Evolutionary conservation across 805 yeast species (phyloP).

Genomic region (Ogataea ramenticola): DNA sequence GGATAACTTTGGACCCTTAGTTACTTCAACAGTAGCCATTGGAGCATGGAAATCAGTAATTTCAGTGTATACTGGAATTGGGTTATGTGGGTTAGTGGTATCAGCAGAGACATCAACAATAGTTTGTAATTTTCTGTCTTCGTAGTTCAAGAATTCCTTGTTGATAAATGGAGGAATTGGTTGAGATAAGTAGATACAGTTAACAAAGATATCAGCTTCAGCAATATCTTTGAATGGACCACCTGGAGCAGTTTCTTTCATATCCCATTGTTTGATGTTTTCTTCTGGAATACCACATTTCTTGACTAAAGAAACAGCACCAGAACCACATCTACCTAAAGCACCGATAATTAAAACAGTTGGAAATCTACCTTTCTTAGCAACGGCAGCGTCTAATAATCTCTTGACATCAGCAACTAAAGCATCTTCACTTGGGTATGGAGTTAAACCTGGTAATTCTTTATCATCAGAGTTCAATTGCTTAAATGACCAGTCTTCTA

Average conservation of each 20-base stretch:
- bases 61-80: constrained; percentile 85
- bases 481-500: constrained; percentile 91
- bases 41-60: constrained; percentile 92
- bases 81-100: constrained; percentile 97
- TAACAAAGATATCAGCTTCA: constrained; percentile 81
- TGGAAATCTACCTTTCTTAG: constrained; percentile 61
- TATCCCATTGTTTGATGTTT: constrained; percentile 89
- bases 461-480: constrained; percentile 60
- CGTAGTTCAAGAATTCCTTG: constrained; percentile 54
- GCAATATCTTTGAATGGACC: constrained; percentile 96
- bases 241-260: constrained; percentile 92
- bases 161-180: constrained; percentile 92
- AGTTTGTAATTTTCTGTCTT: constrained; percentile 73
- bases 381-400: constrained; percentile 48
- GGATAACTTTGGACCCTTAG: constrained; percentile 77
- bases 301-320: constrained; percentile 80
- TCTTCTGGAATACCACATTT: constrained; percentile 84
- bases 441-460: constrained; percentile 72
- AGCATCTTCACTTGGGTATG: constrained; percentile 74
- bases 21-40: constrained; percentile 75
- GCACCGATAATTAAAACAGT: constrained; percentile 91
- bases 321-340: constrained; percentile 94
- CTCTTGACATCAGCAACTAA: constrained; percentile 66
- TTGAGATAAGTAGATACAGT: constrained; percentile 89
- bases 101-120: constrained; percentile 98